These are phyloP conservation scores for Tolypocladium amazonense DNA, from an alignment of 2,329 filamentous ascomycete genomes.

Conservation along the genomic window DNA sequence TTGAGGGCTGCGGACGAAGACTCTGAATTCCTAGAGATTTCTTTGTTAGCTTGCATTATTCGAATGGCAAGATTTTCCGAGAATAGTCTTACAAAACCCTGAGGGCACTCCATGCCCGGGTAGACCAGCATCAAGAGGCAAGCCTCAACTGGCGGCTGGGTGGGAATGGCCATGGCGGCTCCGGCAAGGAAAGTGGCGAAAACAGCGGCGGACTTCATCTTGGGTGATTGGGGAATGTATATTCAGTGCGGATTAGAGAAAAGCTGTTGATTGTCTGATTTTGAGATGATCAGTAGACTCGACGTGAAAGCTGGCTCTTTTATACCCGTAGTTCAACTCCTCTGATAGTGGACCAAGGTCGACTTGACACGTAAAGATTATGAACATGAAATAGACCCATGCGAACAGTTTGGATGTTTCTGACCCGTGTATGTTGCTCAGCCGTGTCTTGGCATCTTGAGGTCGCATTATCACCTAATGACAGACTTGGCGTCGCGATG, in stretches of 20 bases:
- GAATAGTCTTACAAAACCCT: neutral
- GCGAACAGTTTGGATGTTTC: no score
- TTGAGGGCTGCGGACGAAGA: no score
- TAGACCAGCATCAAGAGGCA: neutral
- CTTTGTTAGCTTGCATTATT: no score
- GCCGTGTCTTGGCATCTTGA: neutral
- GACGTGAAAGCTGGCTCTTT: neutral
- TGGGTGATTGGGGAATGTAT: neutral
- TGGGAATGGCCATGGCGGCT: neutral
- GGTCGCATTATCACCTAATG: neutral
- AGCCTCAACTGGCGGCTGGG: neutral
- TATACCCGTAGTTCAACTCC: neutral
- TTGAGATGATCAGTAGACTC: neutral
- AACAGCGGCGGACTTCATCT: neutral
- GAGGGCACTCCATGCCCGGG: neutral
- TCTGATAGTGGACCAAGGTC: neutral
- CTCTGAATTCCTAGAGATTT: no score
- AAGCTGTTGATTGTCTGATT: neutral
- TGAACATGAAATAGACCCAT: no score
- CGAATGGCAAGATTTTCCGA: neutral
- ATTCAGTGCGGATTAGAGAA: neutral
- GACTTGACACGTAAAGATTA: neutral
- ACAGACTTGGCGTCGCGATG: neutral
- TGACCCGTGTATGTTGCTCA: no score
- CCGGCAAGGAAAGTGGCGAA: neutral